Conservation (phyloP, 2,329 filamentous ascomycete species). For the Hymenoscyphus repandus region DNA sequence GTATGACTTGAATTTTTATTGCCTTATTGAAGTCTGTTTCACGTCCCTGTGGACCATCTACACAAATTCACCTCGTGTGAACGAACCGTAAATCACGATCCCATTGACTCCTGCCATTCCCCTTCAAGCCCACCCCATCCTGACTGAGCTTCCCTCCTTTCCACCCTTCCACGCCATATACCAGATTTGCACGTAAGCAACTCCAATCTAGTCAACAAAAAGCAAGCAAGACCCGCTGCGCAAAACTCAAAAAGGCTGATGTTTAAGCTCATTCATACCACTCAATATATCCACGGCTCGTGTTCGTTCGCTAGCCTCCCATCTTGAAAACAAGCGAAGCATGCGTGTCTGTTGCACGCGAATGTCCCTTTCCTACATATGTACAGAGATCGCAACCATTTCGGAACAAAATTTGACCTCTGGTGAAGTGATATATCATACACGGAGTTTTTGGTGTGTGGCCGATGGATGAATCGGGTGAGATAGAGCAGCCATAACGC, state of each 20-base stretch:
- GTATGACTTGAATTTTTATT: no score
- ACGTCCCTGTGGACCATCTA: no score
- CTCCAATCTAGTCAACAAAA: conserved; percentile 2
- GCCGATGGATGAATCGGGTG: background rate
- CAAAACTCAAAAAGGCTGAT: conserved; percentile 3
- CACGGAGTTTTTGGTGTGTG: background rate
- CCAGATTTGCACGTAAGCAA: background rate
- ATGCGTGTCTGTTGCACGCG: background rate
- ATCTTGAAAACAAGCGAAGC: conserved; percentile 1
- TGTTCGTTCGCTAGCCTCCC: background rate
- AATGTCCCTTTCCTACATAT: background rate
- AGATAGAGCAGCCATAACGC: background rate
- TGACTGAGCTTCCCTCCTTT: background rate
- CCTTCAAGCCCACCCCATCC: background rate
- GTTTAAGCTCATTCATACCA: background rate
- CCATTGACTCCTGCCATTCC: background rate
- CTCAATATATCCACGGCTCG: conserved; percentile 2
- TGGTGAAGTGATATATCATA: background rate
- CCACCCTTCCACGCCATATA: background rate
- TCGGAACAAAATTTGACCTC: conserved; percentile 1
- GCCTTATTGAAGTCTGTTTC: no score
- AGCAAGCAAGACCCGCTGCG: conserved; percentile 20
- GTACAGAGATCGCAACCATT: background rate
- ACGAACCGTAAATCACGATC: no score
- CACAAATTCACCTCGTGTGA: no score